Evolutionary conservation across 1,139 yeast species (phyloP), one percentile per base, ranked within the genome.

Genomic region (Blastobotrys raffinosifermentans): DNA sequence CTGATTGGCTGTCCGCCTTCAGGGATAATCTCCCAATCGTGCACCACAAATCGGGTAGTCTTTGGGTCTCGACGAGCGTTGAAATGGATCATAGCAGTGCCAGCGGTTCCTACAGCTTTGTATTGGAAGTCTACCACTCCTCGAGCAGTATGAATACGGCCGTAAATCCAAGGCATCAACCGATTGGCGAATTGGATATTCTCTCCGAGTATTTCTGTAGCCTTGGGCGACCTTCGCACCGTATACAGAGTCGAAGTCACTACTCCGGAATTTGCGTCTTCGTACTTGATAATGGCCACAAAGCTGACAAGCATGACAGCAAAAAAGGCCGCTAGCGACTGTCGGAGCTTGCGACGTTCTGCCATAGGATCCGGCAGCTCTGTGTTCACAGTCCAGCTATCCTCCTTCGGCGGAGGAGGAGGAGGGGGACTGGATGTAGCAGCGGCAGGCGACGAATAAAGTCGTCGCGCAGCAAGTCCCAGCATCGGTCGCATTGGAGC

Each of bases 161-260:
- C 98, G 39, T 73, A 66, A 41, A 91, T 80, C 96, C 96, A 91
- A 3, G 98, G 97, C 67, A 82, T 75, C 32, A 82, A 60, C 35
- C 73, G 68, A 25, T 72, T 70, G 20, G 72, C 69, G 57, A 81
- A 86, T 29, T 77, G 77, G 47, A 91, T 83, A 49, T 82, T 79
- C 34, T 72, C 74, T 11, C 98, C 98, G 32, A 91, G 65, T 2
- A 66, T 57, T 14, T 72, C 73, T 32, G 73, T 67, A n/a, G 87
- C 91, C 32, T 64, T 50, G n/a, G 71, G 68, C 2, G 93, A 80
- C 55, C 96, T 72, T 55, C 97, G 75, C 50, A 91, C 66, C 44
- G 85, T 82, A 60, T 86, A 87, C 57, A 91, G 66, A 2, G 94
- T 81, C n/a, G 95, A 87, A 30, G 82, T 74, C 47, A 87, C 81